phyloP scores from a whole-genome alignment of 2,329 filamentous ascomycete species.

The Diaporthe sp. region DNA sequence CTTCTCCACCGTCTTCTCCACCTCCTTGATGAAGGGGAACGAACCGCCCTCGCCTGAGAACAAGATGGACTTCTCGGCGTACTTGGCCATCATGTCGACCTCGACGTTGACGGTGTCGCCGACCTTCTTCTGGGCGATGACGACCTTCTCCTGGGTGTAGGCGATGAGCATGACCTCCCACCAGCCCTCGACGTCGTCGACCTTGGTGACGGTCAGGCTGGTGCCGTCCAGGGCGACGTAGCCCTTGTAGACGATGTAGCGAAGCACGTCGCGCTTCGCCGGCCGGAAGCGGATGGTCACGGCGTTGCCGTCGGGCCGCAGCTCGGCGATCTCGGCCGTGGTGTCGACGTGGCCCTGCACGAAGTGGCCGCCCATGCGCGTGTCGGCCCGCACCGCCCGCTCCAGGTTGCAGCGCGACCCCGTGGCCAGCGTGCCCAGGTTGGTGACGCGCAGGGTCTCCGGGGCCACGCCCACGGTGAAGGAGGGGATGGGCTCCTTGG shows the following conservation, averaged over 20 bases:
- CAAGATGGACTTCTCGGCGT: constrained; percentile 89
- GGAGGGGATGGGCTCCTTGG: constrained; percentile 51
- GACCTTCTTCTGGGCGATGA: constrained; percentile 81
- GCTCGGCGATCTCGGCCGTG: constrained; percentile 79
- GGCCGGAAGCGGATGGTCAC: constrained; percentile 88
- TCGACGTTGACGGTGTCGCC: constrained; percentile 92
- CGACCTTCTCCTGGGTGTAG: constrained; percentile 94
- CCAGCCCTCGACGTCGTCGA: constrained; percentile 83
- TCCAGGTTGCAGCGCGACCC: constrained; percentile 89
- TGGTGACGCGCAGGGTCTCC: constrained; percentile 95
- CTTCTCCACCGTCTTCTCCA: constrained; percentile 81
- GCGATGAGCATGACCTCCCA: constrained; percentile 98
- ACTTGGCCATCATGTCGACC: constrained; percentile 90
- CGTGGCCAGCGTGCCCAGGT: constrained; percentile 81
- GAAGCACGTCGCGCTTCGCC: constrained; percentile 75
- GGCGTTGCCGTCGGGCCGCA: constrained; percentile 89
- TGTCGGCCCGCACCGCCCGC: constrained; percentile 89
- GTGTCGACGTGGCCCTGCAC: constrained; percentile 98
- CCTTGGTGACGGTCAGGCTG: constrained; percentile 90
- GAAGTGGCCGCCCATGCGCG: constrained; percentile 98
- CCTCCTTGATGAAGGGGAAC: constrained; percentile 74
- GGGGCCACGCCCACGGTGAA: constrained; percentile 97
- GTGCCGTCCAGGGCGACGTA: constrained; percentile 96
- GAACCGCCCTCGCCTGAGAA: constrained; percentile 76
- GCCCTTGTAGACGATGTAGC: constrained; percentile 96